phyloP scores from a whole-genome alignment of 805 yeast species.

The Starmera amethionina region DNA sequence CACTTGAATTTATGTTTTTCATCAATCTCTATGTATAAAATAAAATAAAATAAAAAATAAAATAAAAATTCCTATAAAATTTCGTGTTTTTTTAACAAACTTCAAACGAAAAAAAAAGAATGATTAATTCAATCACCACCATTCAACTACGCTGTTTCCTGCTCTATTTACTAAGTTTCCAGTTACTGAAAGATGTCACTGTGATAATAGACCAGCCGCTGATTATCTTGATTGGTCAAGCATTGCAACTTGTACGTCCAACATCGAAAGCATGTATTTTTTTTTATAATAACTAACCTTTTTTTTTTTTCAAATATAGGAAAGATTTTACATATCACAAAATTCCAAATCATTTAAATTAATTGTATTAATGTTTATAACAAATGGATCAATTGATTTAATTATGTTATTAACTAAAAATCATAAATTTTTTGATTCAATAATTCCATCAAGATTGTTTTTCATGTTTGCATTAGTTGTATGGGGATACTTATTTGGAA shows the following conservation, averaged over 20 bases:
- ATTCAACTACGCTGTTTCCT: constrained; percentile 37
- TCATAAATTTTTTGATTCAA: constrained; percentile 40
- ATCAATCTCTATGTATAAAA: too few relatives aligned
- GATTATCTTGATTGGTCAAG: constrained; percentile 43
- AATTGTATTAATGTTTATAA: too few relatives aligned
- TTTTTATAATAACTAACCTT: constrained; percentile 1
- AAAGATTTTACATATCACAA: constrained; percentile 4
- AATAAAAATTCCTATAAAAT: too few relatives aligned
- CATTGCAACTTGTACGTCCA: constrained; percentile 44
- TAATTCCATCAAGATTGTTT: constrained; percentile 48
- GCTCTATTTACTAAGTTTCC: constrained; percentile 34
- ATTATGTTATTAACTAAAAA: constrained; percentile 44
- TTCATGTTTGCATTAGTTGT: constrained; percentile 40
- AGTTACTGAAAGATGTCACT: constrained; percentile 38
- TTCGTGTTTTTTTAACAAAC: not conserved
- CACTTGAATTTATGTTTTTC: too few relatives aligned
- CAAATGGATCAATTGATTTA: constrained; percentile 38
- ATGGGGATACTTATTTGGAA: constrained; percentile 36
- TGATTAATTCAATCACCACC: constrained; percentile 44
- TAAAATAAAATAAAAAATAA: too few relatives aligned
- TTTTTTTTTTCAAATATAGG: constrained; percentile 2
- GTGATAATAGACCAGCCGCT: constrained; percentile 34
- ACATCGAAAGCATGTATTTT: constrained; percentile 13
- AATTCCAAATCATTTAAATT: too few relatives aligned
- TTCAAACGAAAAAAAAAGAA: constrained; percentile 10